Evolutionary conservation across 1,284 basidiomycete genomes (phyloP), one percentile per base, ranked within the genome.

Genomic region (Marasmius fiardii): DNA sequence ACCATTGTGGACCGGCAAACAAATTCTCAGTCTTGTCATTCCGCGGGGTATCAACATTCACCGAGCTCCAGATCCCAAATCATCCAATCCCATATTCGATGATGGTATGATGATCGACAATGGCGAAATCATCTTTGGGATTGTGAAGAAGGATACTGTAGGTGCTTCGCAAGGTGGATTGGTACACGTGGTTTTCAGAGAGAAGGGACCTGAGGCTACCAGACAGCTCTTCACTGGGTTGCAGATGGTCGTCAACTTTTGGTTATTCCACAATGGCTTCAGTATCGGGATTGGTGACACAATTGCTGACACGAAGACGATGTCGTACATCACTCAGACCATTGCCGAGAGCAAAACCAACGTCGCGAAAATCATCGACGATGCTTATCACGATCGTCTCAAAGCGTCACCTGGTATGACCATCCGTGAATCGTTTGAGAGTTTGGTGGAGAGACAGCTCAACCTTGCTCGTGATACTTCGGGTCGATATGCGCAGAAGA

Each of bases 221-320:
- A 82, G 93, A 43, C 85, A 88, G 62, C 88, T 98, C 58, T 98
- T 99, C 76, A 93, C 92, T 6, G 94, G 95, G 26, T 79, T 95
- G 1, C 97, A 99, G 69, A 91, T 86, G 75, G 87, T 99, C 54
- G 93, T 99, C 74, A 98, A 99, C 73, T 99, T 86, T 71, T 99
- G 96, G 97, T 82, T 99, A 7, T 90, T 99, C 74, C 97, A 99
- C 75, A 96, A 96, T 63, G 95, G 97, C 41, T 99, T 99, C 81
- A 95, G 92, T 66, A 98, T 99, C 62, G 97, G 97, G 60, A 99
- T 99, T 62, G 97, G 96, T 44, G 97, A 99, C 72, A 99, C 97
- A 1, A 96, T 99, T 53, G 95, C 96, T 14, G 96, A 98, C 68
- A 81, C 82, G 61, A 83, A 78, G 23, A 97, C 95, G 33, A 97